Conservation (phyloP, 352 stramenopile species). For the Pythium phragmiticola region DNA sequence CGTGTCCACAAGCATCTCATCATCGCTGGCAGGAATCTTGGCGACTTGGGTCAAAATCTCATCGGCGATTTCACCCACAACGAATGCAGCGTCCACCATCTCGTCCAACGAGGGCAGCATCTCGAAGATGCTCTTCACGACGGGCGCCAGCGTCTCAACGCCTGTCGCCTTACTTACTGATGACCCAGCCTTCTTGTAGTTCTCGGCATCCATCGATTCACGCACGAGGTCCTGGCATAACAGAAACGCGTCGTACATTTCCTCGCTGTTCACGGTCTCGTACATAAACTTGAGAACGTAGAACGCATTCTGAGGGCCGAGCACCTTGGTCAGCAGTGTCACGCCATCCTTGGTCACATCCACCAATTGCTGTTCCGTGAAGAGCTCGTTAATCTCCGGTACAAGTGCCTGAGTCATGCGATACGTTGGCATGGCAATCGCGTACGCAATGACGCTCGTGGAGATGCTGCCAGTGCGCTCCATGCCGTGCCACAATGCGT, state of each 20-base stretch:
- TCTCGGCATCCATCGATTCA: slow-evolving; percentile 59
- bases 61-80: slow-evolving; percentile 64
- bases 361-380: slow-evolving; percentile 59
- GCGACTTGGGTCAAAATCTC: slow-evolving; percentile 32
- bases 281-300: slow-evolving; percentile 71
- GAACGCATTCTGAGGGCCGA: slow-evolving; percentile 74
- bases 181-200: slow-evolving; percentile 52
- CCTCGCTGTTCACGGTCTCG: slow-evolving; percentile 74
- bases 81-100: slow-evolving; percentile 44
- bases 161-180: slow-evolving; percentile 43
- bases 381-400: slow-evolving; percentile 38
- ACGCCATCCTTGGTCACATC: slow-evolving; percentile 47
- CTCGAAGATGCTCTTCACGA: slow-evolving; percentile 47
- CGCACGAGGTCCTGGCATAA: slow-evolving; percentile 61
- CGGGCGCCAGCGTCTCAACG: slow-evolving; percentile 39
- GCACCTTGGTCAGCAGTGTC: slow-evolving; percentile 47
- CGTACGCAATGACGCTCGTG: slow-evolving; percentile 53
- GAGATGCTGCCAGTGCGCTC: slow-evolving; percentile 60
- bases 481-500: slow-evolving; percentile 60
- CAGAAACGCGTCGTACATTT: slow-evolving; percentile 64
- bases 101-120: slow-evolving; percentile 70
- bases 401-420: slow-evolving; percentile 53
- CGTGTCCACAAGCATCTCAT: slow-evolving; percentile 12
- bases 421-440: slow-evolving; percentile 69
- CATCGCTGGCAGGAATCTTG: slow-evolving; percentile 21